Percentiles rank a stretch among this genome's conserved stretches.
Evolutionary conservation across 2,329 filamentous ascomycete species (phyloP).

Genomic region (Monilinia laxa): DNA sequence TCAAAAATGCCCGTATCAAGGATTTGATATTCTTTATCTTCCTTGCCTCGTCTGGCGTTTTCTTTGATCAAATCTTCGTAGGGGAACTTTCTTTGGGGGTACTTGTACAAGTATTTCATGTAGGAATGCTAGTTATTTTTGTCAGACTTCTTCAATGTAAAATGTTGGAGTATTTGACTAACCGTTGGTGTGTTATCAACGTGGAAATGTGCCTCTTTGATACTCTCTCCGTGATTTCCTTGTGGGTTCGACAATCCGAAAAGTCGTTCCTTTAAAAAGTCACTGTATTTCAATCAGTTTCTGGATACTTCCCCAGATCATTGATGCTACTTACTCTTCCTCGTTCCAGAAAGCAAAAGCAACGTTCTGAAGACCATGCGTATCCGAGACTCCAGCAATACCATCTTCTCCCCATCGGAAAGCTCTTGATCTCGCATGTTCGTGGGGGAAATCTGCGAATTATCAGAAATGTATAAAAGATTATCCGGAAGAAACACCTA

Average conservation of each 20-base stretch:
- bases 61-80: constrained; percentile 85
- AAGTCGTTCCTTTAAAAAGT: constrained; percentile 90
- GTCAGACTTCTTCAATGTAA: constrained; percentile 20
- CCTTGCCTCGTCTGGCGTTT: constrained; percentile 72
- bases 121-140: constrained; percentile 73
- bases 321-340: constrained; percentile 66
- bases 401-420: constrained; percentile 97
- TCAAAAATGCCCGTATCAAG: constrained; percentile 86
- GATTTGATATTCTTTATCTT: constrained; percentile 87
- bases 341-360: constrained; percentile 98
- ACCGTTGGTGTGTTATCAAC: constrained; percentile 80
- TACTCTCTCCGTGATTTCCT: constrained; percentile 93
- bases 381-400: constrained; percentile 92
- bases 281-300: constrained; percentile 53
- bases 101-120: constrained; percentile 99
- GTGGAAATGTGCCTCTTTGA: constrained; percentile 97
- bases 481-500: constrained; percentile 50
- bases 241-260: constrained; percentile 96
- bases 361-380: constrained; percentile 87
- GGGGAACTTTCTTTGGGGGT: constrained; percentile 87
- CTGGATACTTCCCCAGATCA: constrained; percentile 38
- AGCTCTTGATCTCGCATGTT: constrained; percentile 82
- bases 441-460: constrained; percentile 80
- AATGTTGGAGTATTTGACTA: constrained; percentile 18
- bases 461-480: constrained; percentile 35